These are phyloP conservation scores for Fusarium abutilonis DNA, from an alignment of 2,329 filamentous ascomycete genomes.

Conservation along the genomic window DNA sequence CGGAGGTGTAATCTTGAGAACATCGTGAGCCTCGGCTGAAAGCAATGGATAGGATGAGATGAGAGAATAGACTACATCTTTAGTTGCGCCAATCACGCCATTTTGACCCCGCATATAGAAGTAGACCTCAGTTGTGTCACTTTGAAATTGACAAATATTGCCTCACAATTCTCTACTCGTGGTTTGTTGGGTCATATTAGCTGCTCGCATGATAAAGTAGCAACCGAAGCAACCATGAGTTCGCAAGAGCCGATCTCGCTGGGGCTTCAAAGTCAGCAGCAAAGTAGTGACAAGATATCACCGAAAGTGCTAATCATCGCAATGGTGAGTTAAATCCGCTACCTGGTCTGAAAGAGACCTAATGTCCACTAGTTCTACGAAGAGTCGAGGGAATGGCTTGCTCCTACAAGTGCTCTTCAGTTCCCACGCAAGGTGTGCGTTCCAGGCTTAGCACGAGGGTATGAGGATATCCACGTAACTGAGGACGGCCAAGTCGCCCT, in stretches of 20 bases:
- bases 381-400: slow-evolving; percentile 27
- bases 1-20: background rate
- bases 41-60: background rate
- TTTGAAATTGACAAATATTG: slow-evolving; percentile 2
- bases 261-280: background rate
- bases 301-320: slow-evolving; percentile 31
- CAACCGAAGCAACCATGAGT: background rate
- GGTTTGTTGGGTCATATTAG: background rate
- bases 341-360: background rate
- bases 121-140: slow-evolving; percentile 1
- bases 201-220: background rate
- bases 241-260: fast-evolving
- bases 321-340: slow-evolving; percentile 4
- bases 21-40: slow-evolving; percentile 15
- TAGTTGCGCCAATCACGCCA: slow-evolving; percentile 22
- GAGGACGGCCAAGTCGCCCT: slow-evolving; percentile 17
- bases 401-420: slow-evolving; percentile 8
- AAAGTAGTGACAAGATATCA: background rate
- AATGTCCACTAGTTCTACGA: slow-evolving; percentile 11
- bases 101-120: slow-evolving; percentile 16
- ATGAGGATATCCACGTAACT: slow-evolving; percentile 21
- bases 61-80: background rate
- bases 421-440: slow-evolving; percentile 23
- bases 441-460: slow-evolving; percentile 26
- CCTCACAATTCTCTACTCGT: background rate